Base-by-base conservation (phyloP, 2,329 filamentous ascomycete species). In the Cordyceps farinosa region DNA sequence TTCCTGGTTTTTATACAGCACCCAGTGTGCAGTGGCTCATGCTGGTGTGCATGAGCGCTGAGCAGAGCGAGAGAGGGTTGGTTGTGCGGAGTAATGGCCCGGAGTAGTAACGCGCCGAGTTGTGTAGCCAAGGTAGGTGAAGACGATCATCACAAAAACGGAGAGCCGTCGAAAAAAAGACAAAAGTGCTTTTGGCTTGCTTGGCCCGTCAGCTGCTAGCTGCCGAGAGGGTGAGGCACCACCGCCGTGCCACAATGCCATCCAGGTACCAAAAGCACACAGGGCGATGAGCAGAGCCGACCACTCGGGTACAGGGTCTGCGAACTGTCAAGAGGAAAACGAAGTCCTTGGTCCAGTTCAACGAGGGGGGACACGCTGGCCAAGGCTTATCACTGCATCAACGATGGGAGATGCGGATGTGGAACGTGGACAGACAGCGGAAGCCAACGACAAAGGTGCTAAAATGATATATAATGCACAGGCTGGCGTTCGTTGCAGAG, bases 401-500 rank as follows among this genome's bases (percentile, higher is more conserved):
- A 22, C 22, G 22, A 22, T 22, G 10, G 34, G 34, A 55, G 27
- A 55, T 44, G 22, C 30, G 15, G 15, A 55, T 55, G 53, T 30
- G 38, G 30, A 52, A 36, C 30, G 50, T 15, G 5, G 38, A 4
- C 38, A 13, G 15, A 40, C 38, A 40, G 17, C 27, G 13, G 47
- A 8, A 5, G 11, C 11, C n/a, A 29, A 27, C 17, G n/a, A 3
- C 44, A 22, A 30, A 50, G 8, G n/a, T 15, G 32, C 30, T 22
- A 3, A 22, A 22, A 2, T 44, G 15, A 11, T 15, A 7, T 27
- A 13, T 52, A 60, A 60, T 60, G 57, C 57, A 34, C 44, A 47
- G 47, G 47, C 36, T 60, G 57, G 56, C 47, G 57, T 60, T 60
- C 47, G 47, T 36, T 29, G 57, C 36, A 40, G 32, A 56, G 2